Percentiles rank a stretch among this genome's conserved stretches.
These are phyloP conservation scores for Mycena metata DNA, from an alignment of 768 basidiomycete species.

Conservation along the genomic window DNA sequence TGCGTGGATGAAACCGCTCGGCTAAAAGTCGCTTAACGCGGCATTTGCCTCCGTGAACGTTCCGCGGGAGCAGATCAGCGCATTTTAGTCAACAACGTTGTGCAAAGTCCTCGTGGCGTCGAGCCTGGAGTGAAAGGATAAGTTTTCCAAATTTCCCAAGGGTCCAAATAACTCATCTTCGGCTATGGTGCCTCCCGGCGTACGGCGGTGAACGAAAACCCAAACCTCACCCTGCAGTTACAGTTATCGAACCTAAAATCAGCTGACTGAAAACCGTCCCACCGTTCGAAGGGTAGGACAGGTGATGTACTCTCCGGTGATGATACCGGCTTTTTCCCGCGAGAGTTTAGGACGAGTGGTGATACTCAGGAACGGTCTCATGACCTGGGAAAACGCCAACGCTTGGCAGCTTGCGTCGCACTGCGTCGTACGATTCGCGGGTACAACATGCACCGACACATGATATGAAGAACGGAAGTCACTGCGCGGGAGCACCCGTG, in stretches of 20 bases:
- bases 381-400: conserved; percentile 7
- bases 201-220: not conserved
- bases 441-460: not conserved
- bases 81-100: no score
- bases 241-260: not conserved
- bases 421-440: conserved; percentile 23
- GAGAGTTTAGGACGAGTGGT: not conserved
- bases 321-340: not conserved
- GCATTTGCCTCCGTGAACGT: conserved; percentile 24
- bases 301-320: conserved; percentile 14
- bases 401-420: not conserved
- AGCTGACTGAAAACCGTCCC: conserved; percentile 20
- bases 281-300: not conserved
- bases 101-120: not conserved
- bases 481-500: conserved; percentile 19
- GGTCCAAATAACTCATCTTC: not conserved
- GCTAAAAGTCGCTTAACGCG: not conserved
- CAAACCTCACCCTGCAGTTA: not conserved
- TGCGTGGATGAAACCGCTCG: conserved; percentile 18
- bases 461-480: conserved; percentile 6
- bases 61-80: conserved; percentile 18
- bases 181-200: not conserved
- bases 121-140: not conserved
- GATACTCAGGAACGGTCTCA: conserved; percentile 18
- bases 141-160: not conserved